Percentiles rank a stretch among this genome's conserved stretches.
These are phyloP conservation scores for Tephrocybe sp. DNA, from an alignment of 768 basidiomycete species.

Conservation along the genomic window DNA sequence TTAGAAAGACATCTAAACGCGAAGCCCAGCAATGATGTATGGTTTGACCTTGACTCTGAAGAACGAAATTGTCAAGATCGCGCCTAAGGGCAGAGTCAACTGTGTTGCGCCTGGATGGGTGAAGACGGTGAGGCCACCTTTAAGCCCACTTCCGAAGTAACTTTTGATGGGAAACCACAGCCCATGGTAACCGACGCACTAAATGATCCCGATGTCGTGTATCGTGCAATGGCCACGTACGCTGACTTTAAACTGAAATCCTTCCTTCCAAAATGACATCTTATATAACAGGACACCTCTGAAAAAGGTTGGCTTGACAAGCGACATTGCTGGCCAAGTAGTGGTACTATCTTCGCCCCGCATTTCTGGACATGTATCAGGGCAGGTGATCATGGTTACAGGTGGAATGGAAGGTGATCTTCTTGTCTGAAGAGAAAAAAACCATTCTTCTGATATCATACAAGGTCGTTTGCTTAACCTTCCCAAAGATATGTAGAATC, in stretches of 20 bases:
- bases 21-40: constrained; percentile 71
- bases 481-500: constrained; percentile 21
- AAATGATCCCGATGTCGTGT: constrained; percentile 51
- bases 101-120: constrained; percentile 71
- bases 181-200: constrained; percentile 61
- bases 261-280: neutral
- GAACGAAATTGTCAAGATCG: constrained; percentile 80
- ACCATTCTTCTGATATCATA: constrained; percentile 1
- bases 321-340: constrained; percentile 68
- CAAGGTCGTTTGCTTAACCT: constrained; percentile 33
- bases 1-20: neutral
- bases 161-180: constrained; percentile 9
- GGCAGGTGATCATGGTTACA: constrained; percentile 68
- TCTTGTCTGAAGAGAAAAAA: neutral
- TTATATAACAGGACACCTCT: constrained; percentile 54
- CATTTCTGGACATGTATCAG: constrained; percentile 71
- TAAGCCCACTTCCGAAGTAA: neutral
- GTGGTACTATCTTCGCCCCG: constrained; percentile 57
- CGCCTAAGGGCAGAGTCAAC: constrained; percentile 71
- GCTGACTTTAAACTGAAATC: constrained; percentile 19
- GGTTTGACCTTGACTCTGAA: constrained; percentile 68
- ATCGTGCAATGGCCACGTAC: constrained; percentile 69
- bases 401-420: constrained; percentile 76
- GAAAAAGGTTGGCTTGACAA: constrained; percentile 62
- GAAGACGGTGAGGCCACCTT: constrained; percentile 41